Evolutionary conservation across 108 stramenopile species (phyloP), one percentile per base, ranked within the genome.

Genomic region (Parietichytrium sp.): DNA sequence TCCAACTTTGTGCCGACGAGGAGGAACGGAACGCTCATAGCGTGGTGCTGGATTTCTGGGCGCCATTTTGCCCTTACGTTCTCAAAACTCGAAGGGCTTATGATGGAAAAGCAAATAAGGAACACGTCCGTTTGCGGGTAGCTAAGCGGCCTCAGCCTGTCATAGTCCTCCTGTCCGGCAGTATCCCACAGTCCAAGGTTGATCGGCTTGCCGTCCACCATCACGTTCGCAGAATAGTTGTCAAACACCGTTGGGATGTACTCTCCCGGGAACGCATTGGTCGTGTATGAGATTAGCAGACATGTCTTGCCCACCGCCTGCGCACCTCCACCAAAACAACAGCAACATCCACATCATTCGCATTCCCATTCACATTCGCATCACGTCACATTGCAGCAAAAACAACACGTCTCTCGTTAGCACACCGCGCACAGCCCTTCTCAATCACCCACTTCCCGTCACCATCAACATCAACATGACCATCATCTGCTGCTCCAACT

Each of bases 221-320:
- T 79, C 20, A 82, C 81, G 3, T 79, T 79, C 4, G 81, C 81
- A 23, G 38, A 45, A 61, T 49, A 82, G 72, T 82, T 82, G 30
- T 85, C 85, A 36, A 88, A 88, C 42, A 92, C 90, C 31, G 90
- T 91, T 23, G 91, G 90, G 72, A 92, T 90, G 89, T 91, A 91
- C 80, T 91, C 91, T 29, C 88, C 89, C 3, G 90, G 90, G 86
- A 91, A 91, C 18, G 91, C 85, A 54, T 91, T 91, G 45, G 90
- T 90, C 31, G 91, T 91, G 86, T 91, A 91, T 48, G 86, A 87
- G 80, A 91, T 90, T 25, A 91, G 87, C 18, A 91, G 84, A 81
- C 91, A 91, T 48, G 91, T 91, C 61, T 91, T 91, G 45, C 91
- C 91, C 45, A 91, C 90, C 26, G 90, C 90, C n/a, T n/a, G n/a